Evolutionary conservation across 176 grass and related monocot genomes (phyloP), one percentile per base, ranked within the genome.

Genomic region (Paspalum vaginatum): DNA sequence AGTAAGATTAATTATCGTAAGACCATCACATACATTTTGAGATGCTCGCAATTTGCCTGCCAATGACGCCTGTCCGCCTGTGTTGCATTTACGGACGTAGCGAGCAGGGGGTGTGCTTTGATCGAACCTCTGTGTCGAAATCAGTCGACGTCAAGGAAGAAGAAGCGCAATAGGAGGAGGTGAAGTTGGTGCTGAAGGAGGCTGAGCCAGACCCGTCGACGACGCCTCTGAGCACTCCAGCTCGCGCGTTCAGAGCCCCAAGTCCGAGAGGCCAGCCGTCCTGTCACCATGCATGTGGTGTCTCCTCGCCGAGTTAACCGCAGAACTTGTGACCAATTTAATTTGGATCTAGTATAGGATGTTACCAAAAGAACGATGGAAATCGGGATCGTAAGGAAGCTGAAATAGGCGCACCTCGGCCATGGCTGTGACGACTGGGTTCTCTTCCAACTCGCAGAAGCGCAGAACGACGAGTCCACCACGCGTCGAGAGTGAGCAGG

Each of bases 221-320:
- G 37, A 48, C 48, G 21, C 72, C 83, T 66, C 83, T 18, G 40
- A 57, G 16, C 74, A 63, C 74, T 70, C 74, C 79, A 70, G 68
- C 79, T 75, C 86, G 55, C 4, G 32, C 55, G 25, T 85, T 85
- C 42, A 90, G 46, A 49, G 84, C 26, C 21, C 91, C 85, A 37
- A 93, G 81, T n/a, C 91, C 91, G n/a, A 93, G 72, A 65, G 87
- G 85, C 87, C 91, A 93, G 21, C 91, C 91, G 27, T 93, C 91
- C 87, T 93, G 81, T n/a, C 76, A 79, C 3, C 32, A 32, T 32
- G 1, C 32, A 32, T 32, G 32, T 32, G 32, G 3, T 66, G 2
- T 43, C 15, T 32, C 25, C 43, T 48, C 18, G 22, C 6, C 9
- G 0, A 21, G 6, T 6, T 15, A 75, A 37, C n/a, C 25, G 20